Evolutionary conservation across 371 early-diverging fungal genomes (phyloP), one percentile per base, ranked within the genome.

Genomic region (Mortierella sp.): DNA sequence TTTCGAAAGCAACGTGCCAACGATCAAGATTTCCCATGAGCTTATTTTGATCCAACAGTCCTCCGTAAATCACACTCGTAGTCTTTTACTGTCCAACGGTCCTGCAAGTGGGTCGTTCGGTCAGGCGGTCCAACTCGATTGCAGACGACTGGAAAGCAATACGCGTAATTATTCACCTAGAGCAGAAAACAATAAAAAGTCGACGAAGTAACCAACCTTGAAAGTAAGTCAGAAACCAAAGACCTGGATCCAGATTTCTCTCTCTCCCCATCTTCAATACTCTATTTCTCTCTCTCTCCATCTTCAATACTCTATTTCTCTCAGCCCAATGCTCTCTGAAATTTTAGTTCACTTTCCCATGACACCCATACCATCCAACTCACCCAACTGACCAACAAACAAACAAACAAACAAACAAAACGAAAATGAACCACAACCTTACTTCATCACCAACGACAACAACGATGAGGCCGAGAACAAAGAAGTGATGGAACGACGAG

Each of bases 261-360:
- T 29, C 12, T 1, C 27, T 2, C 12, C 12, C 8, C 55, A 24
- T 55, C 24, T 55, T 54, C 51, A 49, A 49, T 54, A 18, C 6
- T 55, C 24, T 55, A 8, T 27, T 8, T 56, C 10, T 27, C 27
- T 60, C 12, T 11, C 27, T 56, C 27, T n/a, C 1, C 2, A 27
- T 27, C 10, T n/a, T 56, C 11, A 27, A 29, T 12, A 60, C 60
- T 2, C 49, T 16, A 48, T 14, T 18, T 21, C 51, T 51, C 21
- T 21, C 21, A 51, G 51, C 21, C 51, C 51, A 51, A 51, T 51
- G 51, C 51, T 51, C 51, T 51, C 51, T 21, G 21, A 51, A 51
- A 51, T 51, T 51, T 51, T 51, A 51, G 51, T 51, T 51, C 16
- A 32, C 60, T 60, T 60, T 60, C 60, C 60, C 60, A 60, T 60